These are phyloP conservation scores for Ophiocordyceps polyrhachis-furcata DNA, from an alignment of 2,329 filamentous ascomycete genomes.

Conservation along the genomic window DNA sequence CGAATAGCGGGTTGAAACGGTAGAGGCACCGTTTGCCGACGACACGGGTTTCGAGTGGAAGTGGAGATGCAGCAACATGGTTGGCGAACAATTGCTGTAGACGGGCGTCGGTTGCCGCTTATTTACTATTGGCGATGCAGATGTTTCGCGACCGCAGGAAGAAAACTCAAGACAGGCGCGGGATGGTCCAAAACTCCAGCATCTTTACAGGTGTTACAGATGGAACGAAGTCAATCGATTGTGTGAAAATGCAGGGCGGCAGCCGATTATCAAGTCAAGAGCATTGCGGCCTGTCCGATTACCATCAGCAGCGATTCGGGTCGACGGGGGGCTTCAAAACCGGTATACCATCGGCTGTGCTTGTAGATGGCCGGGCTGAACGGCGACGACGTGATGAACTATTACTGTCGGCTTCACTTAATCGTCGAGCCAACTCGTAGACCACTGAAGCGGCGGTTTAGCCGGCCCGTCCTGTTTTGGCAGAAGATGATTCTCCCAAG, in stretches of 20 bases:
- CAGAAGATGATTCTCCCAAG: constrained; percentile 28
- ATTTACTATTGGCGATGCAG: background rate
- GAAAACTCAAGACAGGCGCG: background rate
- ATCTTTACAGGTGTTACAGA: no score
- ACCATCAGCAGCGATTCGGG: no score
- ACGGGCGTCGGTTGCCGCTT: constrained; percentile 1
- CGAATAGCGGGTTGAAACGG: background rate
- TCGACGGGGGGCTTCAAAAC: no score
- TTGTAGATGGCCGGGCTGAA: no score
- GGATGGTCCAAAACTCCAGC: no score
- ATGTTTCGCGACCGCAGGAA: background rate
- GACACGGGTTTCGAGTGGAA: background rate
- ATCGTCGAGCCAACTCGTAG: constrained; percentile 15
- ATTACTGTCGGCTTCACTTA: background rate
- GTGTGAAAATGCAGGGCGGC: no score
- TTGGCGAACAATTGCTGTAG: constrained; percentile 9
- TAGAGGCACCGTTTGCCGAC: background rate
- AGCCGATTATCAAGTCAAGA: no score
- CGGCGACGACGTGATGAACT: no score
- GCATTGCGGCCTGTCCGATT: no score
- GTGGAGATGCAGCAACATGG: constrained; percentile 6
- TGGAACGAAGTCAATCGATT: no score
- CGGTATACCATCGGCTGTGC: no score
- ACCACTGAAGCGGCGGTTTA: constrained; percentile 13
- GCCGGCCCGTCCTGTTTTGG: constrained; percentile 8